These are phyloP conservation scores for Neofusicoccum umdonicola DNA, from an alignment of 2,329 filamentous ascomycete genomes.

Conservation along the genomic window DNA sequence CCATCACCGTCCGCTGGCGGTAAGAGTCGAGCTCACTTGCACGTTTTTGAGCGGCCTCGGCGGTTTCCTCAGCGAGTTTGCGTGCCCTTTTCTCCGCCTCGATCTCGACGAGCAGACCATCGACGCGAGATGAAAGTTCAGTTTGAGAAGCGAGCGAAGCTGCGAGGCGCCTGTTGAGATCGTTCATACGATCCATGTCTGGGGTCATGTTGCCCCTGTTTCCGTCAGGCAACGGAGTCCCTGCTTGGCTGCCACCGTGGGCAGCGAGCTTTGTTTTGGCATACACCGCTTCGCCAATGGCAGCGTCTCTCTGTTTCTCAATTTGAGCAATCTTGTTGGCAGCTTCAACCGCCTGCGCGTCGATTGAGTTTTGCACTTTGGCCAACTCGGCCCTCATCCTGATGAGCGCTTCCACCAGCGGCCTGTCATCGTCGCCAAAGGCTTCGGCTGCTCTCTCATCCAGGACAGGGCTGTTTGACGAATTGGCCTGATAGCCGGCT, in stretches of 20 bases:
- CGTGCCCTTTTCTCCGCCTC: constrained; percentile 78
- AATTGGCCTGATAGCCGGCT: constrained; percentile 76
- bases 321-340: constrained; percentile 89
- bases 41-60: constrained; percentile 76
- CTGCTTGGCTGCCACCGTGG: constrained; percentile 65
- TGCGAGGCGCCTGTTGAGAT: constrained; percentile 82
- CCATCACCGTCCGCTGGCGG: constrained; percentile 77
- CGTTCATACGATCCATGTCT: constrained; percentile 66
- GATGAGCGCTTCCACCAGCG: constrained; percentile 85
- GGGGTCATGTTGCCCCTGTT: constrained; percentile 58
- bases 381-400: constrained; percentile 86
- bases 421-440: constrained; percentile 88
- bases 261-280: constrained; percentile 90
- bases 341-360: constrained; percentile 80
- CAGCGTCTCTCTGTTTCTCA: constrained; percentile 89
- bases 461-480: constrained; percentile 67
- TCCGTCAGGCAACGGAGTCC: constrained; percentile 54
- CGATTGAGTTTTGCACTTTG: constrained; percentile 85
- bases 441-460: constrained; percentile 75
- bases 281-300: constrained; percentile 93
- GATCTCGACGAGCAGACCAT: constrained; percentile 67
- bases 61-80: constrained; percentile 83
- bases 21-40: constrained; percentile 81
- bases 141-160: constrained; percentile 73
- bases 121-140: constrained; percentile 75